These are phyloP conservation scores for Globisporangium okanoganense DNA, from an alignment of 352 stramenopile genomes.

Conservation along the genomic window DNA sequence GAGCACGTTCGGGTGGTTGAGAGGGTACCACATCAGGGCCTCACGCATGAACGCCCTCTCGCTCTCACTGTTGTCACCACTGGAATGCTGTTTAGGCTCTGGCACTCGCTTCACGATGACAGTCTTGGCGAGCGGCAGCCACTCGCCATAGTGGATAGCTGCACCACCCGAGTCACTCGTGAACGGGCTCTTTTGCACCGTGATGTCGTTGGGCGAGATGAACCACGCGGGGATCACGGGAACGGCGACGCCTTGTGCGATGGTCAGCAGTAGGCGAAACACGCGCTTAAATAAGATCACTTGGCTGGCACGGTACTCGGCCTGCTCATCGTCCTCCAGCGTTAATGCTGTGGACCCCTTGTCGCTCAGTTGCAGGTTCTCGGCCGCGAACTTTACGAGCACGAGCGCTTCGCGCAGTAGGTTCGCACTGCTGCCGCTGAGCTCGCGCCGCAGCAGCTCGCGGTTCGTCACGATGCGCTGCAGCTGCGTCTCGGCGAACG, in stretches of 20 bases:
- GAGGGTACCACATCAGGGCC: constrained; percentile 30
- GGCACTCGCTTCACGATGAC: constrained; percentile 40
- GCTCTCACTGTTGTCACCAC: constrained; percentile 8
- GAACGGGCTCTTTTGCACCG: neutral
- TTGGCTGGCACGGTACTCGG: neutral
- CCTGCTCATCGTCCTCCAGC: constrained; percentile 8
- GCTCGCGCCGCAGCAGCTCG: constrained; percentile 21
- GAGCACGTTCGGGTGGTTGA: constrained; percentile 52
- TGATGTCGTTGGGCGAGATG: constrained; percentile 11
- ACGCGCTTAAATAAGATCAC: neutral
- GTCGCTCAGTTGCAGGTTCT: constrained; percentile 22
- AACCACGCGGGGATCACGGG: constrained; percentile 11
- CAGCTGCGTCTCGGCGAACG: constrained; percentile 40
- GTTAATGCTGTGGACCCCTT: constrained; percentile 12
- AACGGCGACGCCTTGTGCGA: constrained; percentile 1
- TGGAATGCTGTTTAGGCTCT: neutral
- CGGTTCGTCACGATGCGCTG: constrained; percentile 20
- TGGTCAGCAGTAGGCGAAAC: constrained; percentile 9
- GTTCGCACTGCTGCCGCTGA: constrained; percentile 10
- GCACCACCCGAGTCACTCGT: neutral
- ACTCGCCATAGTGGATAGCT: constrained; percentile 15
- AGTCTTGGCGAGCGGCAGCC: constrained; percentile 19
- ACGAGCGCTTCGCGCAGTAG: constrained; percentile 35
- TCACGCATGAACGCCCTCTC: constrained; percentile 32
- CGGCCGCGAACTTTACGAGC: constrained; percentile 49